Conservation (phyloP, 257 asterid genomes). For the Verbascum thapsus region DNA sequence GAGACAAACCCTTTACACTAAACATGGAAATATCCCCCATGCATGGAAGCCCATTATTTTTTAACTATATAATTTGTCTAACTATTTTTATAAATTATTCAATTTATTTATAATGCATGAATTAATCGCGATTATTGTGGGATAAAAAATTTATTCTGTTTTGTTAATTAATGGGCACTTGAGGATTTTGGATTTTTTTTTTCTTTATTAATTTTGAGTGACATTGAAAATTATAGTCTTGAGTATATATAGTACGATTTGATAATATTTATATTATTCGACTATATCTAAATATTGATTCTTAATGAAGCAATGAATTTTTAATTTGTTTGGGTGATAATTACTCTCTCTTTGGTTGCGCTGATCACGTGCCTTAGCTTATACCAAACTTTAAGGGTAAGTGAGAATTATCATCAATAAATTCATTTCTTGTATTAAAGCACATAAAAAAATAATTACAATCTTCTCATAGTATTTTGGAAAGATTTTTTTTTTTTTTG, state of each 20-base stretch:
- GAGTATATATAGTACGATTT: constrained; percentile 16
- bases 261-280: constrained; percentile 15
- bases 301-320: constrained; percentile 26
- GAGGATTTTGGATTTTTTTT: background rate
- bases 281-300: constrained; percentile 21
- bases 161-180: constrained; percentile 14
- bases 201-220: constrained; percentile 29
- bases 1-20: constrained; percentile 35
- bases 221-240: constrained; percentile 38
- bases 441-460: too few species aligned
- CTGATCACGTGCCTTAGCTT: constrained; percentile 37
- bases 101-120: background rate
- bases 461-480: too few species aligned
- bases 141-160: too few species aligned
- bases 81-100: background rate
- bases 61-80: constrained; percentile 12
- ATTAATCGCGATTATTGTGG: too few species aligned
- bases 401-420: background rate
- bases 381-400: constrained; percentile 3
- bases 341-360: constrained; percentile 35
- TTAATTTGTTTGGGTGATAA: background rate
- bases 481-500: too few species aligned
- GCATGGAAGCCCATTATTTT: constrained; percentile 59
- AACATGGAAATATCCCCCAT: constrained; percentile 51
- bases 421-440: too few species aligned